Evolutionary conservation across 176 grass and related monocot species (phyloP), one percentile per base, ranked within the genome.

Genomic region (Avena eriantha): DNA sequence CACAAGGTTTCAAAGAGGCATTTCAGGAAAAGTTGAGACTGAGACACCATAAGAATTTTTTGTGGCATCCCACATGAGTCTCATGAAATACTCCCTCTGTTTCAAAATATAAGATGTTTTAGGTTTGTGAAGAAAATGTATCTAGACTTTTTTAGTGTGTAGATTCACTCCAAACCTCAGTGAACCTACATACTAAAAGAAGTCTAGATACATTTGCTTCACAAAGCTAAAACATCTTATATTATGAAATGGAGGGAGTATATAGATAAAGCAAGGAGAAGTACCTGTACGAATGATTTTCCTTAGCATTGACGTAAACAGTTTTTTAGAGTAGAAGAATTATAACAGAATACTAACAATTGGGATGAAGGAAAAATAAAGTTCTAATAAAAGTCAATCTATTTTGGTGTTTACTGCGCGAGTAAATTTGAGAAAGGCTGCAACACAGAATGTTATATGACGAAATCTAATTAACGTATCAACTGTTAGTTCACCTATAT

Each of bases 361-460:
- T 64, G n/a, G 71, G 47, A 50, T 17, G 16, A 78, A 78, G 29
- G 18, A 36, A 56, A 12, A 7, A 57, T 36, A 35, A 56, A 57
- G 51, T 19, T n/a, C 75, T 56, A 78, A 35, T 23, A 51, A 76
- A 31, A 17, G 8, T 75, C 47, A 51, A 53, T 48, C 48, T 26
- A 75, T 75, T 24, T 49, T 75, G 50, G 1, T 76, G 22, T 18
- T 73, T 76, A 51, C 14, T 29, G 73, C 13, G 15, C 49, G 73
- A 53, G 73, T 51, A 53, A 31, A 53, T 76, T 75, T 75, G 70
- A 48, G 2, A 73, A 73, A 48, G 23, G 23, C 47, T 51, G 73
- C 73, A 53, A 12, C 36, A 7, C 14, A 51, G 23, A 76, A 17
- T 76, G 72, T 24, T 76, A 31, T 14, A 50, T 76, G 15, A 76